phyloP scores from a whole-genome alignment of 192 early-diverging fungal genomes.

The Gamsiella multidivaricata region DNA sequence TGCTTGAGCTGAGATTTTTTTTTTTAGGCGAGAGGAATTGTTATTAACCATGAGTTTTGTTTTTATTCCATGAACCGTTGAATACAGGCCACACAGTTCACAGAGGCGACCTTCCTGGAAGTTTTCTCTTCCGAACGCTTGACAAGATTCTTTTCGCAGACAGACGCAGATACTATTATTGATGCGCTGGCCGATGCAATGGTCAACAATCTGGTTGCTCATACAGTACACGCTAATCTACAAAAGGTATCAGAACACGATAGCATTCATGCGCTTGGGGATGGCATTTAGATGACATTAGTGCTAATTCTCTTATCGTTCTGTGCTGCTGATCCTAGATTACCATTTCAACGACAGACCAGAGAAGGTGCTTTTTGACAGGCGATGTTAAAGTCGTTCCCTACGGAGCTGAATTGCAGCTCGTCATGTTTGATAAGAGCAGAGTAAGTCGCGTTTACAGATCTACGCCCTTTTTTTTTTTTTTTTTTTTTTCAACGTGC shows the following conservation, averaged over 20 bases:
- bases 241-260: conserved; percentile 23
- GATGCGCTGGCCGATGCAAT: conserved; percentile 40
- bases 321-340: conserved; percentile 58
- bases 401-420: conserved; percentile 43
- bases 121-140: conserved; percentile 55
- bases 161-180: conserved; percentile 41
- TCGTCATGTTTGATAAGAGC: conserved; percentile 72
- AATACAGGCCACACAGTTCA: conserved; percentile 41
- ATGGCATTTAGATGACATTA: neutral
- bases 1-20: too few species aligned
- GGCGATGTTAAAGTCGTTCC: conserved; percentile 70
- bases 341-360: conserved; percentile 72
- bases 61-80: neutral
- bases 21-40: too few species aligned
- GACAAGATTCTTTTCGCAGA: conserved; percentile 57
- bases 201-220: conserved; percentile 49
- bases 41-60: neutral
- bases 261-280: neutral
- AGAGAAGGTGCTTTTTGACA: conserved; percentile 69
- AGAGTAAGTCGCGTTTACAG: conserved; percentile 52
- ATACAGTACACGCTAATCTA: conserved; percentile 43
- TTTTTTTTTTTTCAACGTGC: neutral
- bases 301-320: neutral
- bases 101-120: conserved; percentile 46
- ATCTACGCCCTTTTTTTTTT: neutral